Base-by-base conservation (phyloP, 352 stramenopile species). In the Elongisporangium undulatum region DNA sequence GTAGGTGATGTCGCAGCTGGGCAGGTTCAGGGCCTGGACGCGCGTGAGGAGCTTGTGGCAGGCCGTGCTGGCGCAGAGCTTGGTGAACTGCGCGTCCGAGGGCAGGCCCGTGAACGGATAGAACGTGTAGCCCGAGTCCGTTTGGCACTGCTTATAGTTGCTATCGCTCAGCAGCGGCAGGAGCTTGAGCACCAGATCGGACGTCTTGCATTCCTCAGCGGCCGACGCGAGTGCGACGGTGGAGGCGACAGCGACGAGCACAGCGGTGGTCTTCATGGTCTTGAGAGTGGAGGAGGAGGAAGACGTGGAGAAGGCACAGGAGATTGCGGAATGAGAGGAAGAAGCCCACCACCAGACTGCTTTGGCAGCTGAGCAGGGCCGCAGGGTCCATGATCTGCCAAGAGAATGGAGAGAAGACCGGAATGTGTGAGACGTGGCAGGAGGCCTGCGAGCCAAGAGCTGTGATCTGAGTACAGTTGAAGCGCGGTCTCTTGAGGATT, bases 101-200 rank as follows among this genome's bases (percentile, higher is more conserved):
- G 63, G 67, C 9, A 69, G 56, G n/a, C 63, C 64, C 13, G 49
- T 64, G 55, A 71, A 69, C 53, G 59, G 63, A 50, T 66, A 68
- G 23, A 71, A 49, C 38, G 67, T 59, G 59, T 74, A 74, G 20
- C 63, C 63, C 49, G 63, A 64, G 59, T 65, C 62, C 12, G 19
- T 45, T 38, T 56, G 22, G 7, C 52, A 56, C 4, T 15, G 19
- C 19, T 26, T 38, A 13, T 45, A 38, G 34, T 45, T 45, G 34
- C 34, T 45, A 4, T 45, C 34, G 34, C 34, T 45, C 34, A 75
- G 58, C 20, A 75, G 61, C 21, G 58, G 58, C 39, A 72, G 49
- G 26, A 77, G 53, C 51, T 60, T 69, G 38, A 72, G 61, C 39
- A 66, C 69, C 24, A 75, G 66, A 17, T 66, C 63, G n/a, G 66